A percentile compares a stretch with the other conserved stretches of the same genome.
Evolutionary conservation across 148 eudicot species (phyloP).

Genomic region (Spergularia bocconei): DNA sequence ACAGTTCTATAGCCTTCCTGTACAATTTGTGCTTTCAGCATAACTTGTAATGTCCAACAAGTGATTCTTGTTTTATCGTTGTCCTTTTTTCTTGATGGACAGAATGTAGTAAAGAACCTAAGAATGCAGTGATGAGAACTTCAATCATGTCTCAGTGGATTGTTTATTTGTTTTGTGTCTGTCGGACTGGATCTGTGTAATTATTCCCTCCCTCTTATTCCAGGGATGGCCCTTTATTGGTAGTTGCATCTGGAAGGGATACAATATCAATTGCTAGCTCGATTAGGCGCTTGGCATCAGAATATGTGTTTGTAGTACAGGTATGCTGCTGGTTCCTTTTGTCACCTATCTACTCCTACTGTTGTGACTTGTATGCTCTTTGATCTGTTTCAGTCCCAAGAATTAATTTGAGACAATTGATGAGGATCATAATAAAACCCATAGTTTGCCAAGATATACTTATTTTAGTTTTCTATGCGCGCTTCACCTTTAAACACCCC

Average conservation of each 20-base stretch:
- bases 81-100: background rate
- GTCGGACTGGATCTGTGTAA: background rate
- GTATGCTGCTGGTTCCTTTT: slow-evolving; percentile 35
- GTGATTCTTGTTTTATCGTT: background rate
- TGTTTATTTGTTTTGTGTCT: background rate
- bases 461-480: no score
- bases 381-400: background rate
- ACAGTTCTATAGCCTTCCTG: no score
- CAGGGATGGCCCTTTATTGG: slow-evolving; percentile 96
- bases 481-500: no score
- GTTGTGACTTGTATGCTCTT: slow-evolving; percentile 1
- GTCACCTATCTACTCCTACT: background rate
- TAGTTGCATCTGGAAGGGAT: slow-evolving; percentile 97
- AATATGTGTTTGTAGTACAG: slow-evolving; percentile 93
- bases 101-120: no score
- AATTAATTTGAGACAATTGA: background rate
- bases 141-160: background rate
- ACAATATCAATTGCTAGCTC: slow-evolving; percentile 87
- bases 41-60: no score
- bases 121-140: background rate
- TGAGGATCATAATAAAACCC: slow-evolving; percentile 1
- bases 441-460: no score
- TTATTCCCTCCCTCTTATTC: slow-evolving; percentile 1
- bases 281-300: slow-evolving; percentile 77
- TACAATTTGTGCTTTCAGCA: no score